Base-by-base conservation (phyloP, 257 asterid genomes). In the Salvia miltiorrhiza region DNA sequence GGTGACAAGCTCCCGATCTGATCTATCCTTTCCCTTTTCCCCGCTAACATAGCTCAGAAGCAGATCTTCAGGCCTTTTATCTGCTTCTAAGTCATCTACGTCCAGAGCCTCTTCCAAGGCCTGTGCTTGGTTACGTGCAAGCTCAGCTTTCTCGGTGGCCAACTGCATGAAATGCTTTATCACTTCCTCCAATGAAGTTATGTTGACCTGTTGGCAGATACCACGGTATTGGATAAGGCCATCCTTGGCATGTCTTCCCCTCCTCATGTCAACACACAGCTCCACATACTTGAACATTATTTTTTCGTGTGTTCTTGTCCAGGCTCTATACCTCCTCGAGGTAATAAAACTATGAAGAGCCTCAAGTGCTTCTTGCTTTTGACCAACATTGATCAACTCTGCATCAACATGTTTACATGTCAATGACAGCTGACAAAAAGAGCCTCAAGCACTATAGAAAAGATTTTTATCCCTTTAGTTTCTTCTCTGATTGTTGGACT, bases 41-140 rank as follows among this genome's bases (percentile, higher is more conserved):
- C 98, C 98, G 72, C 96, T 93, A 21, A 93, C 98, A 77, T 86
- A 93, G 79, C 98, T 93, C 88, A 93, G 41, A 90, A 93, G 87
- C 44, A 93, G 87, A 78, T 93, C 98, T 84, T 93, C 98, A 12
- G 98, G 98, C 76, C 94, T 85, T 65, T 79, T 93, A 75, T 93
- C 98, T 7, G 93, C 98, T 74, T 90, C 98, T 53, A 93, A 80
- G 81, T 93, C 98, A 57, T 88, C 98, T 32, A 93, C 79, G 71
- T 93, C 97, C 78, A 93, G 63, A 65, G 96, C 97, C 76, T 88
- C 98, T 71, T 93, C 98, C 67, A 85, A 68, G 30, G 93, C 98
- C 65, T 88, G 88, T 4, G 98, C 93, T 79, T 90, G 86, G 72
- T 60, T 88, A 35, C 93, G 90, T 3, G 98, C 98, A 48, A 74